Evolutionary conservation across 169 alveolate genomes (phyloP), one percentile per base, ranked within the genome.

Genomic region (Neospora caninum): DNA sequence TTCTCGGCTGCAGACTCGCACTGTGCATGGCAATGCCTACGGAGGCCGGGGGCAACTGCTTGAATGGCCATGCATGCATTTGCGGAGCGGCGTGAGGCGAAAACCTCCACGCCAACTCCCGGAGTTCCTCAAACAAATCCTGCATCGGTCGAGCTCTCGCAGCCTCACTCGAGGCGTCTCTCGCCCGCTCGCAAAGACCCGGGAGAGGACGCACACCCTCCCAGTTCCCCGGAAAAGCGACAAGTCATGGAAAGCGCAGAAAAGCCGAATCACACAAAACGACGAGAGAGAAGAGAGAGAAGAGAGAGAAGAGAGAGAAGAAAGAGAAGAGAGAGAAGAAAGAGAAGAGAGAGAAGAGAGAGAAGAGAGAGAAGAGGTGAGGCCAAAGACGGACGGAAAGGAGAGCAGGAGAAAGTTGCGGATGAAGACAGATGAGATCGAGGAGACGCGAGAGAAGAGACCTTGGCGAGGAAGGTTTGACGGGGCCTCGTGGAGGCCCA

Each of bases 11-110:
- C 41, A 80, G 49, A 27, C n/a, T 73, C 64, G 36, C 53, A 0
- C 87, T 53, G 22, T 38, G 82, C 2, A 29, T 18, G 34, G 18
- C 42, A 49, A 49, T 13, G 13, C 29, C 49, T 25, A 78, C 86
- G 39, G 39, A 18, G 39, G 49, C n/a, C 45, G 42, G 10, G 7
- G 13, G 22, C 86, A 2, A 13, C 29, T 78, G 7, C 45, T n/a
- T 10, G 80, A 53, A 25, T 7, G 41, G 43, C 73, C 42, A 42
- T 80, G 42, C 80, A 49, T 58, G 91, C 94, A 82, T 80, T 36
- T 36, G 92, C n/a, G 94, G 88, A 13, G 94, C 94, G 69, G 82
- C 91, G 67, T 58, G 80, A 25, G 92, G 84, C 25, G 42, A 34
- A 1, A 7, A 45, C 43, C 36, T 49, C 73, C 38, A 53, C 38